These are phyloP conservation scores for Ceratocystis destructans DNA, from an alignment of 2,329 filamentous ascomycete genomes.

Conservation along the genomic window DNA sequence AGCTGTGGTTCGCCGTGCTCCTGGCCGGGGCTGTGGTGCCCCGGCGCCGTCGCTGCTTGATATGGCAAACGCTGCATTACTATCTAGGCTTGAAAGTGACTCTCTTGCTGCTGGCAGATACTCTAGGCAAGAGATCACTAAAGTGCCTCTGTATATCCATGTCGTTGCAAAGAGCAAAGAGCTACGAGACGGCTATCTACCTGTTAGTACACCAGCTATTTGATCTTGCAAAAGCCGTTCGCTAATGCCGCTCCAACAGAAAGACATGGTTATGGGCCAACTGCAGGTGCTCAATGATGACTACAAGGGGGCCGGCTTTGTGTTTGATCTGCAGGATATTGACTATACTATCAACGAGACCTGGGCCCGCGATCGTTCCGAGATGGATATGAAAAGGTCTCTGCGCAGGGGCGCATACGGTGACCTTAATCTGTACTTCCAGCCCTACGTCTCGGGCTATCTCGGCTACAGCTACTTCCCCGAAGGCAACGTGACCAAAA, in stretches of 20 bases:
- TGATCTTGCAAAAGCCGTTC: not conserved
- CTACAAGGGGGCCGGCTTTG: slow-evolving; percentile 32
- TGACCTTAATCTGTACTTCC: slow-evolving; percentile 29
- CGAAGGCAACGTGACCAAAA: slow-evolving; percentile 23
- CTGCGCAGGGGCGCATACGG: slow-evolving; percentile 34
- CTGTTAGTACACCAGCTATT: slow-evolving; percentile 23
- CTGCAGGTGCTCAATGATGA: slow-evolving; percentile 34
- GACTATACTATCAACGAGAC: slow-evolving; percentile 34
- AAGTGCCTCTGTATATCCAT: slow-evolving; percentile 28
- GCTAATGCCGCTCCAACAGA: slow-evolving; percentile 22
- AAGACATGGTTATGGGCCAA: slow-evolving; percentile 29
- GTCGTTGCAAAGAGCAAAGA: slow-evolving; percentile 26
- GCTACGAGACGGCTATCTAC: slow-evolving; percentile 26
- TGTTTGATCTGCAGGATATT: slow-evolving; percentile 32
- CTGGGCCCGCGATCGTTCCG: slow-evolving; percentile 32
- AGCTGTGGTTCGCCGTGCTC: slow-evolving; percentile 12
- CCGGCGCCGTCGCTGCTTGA: slow-evolving; percentile 20
- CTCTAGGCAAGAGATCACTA: slow-evolving; percentile 22
- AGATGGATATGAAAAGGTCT: slow-evolving; percentile 32
- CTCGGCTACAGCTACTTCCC: slow-evolving; percentile 38
- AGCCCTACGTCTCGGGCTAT: slow-evolving; percentile 27
- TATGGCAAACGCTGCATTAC: slow-evolving; percentile 20
- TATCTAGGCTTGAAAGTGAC: slow-evolving; percentile 20
- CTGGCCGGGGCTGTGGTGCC: slow-evolving; percentile 21
- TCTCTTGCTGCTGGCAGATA: slow-evolving; percentile 19